A percentile compares a stretch with the other conserved stretches of the same genome.
These are phyloP conservation scores for Neurospora hispaniola DNA, from an alignment of 495 filamentous ascomycete species.

Conservation along the genomic window DNA sequence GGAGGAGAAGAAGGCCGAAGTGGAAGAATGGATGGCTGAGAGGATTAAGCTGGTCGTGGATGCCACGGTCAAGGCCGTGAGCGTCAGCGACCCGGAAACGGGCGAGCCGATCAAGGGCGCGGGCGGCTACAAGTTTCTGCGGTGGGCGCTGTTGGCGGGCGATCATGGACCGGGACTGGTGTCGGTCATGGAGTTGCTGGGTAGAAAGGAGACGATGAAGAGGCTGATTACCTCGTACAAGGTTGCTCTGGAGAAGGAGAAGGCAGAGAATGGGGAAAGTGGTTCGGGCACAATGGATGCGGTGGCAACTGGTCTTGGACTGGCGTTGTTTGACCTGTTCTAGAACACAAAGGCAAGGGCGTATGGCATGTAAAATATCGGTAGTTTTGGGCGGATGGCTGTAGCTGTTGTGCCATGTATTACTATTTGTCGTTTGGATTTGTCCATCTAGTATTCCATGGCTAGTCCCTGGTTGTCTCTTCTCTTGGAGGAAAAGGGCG, in stretches of 20 bases:
- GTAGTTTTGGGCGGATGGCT: not conserved
- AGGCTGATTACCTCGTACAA: constrained; percentile 40
- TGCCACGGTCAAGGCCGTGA: not conserved
- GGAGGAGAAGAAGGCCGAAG: not conserved
- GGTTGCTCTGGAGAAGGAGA: constrained; percentile 1
- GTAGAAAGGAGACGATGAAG: constrained; percentile 45
- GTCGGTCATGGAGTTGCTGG: constrained; percentile 51
- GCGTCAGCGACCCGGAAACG: constrained; percentile 22
- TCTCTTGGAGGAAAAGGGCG: not conserved
- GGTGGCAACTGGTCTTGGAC: not conserved
- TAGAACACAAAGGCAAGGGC: not conserved
- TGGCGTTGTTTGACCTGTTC: not conserved
- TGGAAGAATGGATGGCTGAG: constrained; percentile 2
- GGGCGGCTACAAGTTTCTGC: constrained; percentile 45
- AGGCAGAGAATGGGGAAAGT: not conserved
- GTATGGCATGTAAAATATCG: not conserved
- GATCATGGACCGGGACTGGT: constrained; percentile 48
- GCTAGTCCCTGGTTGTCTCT: not conserved
- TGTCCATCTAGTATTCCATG: not conserved
- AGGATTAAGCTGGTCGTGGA: not conserved
- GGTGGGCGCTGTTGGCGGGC: constrained; percentile 55
- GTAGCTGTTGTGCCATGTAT: not conserved
- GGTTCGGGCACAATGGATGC: not conserved
- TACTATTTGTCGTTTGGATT: not conserved
- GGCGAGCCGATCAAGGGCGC: constrained; percentile 20